Conservation (phyloP, 208 protist species). For the Histomonas meleagridis region DNA sequence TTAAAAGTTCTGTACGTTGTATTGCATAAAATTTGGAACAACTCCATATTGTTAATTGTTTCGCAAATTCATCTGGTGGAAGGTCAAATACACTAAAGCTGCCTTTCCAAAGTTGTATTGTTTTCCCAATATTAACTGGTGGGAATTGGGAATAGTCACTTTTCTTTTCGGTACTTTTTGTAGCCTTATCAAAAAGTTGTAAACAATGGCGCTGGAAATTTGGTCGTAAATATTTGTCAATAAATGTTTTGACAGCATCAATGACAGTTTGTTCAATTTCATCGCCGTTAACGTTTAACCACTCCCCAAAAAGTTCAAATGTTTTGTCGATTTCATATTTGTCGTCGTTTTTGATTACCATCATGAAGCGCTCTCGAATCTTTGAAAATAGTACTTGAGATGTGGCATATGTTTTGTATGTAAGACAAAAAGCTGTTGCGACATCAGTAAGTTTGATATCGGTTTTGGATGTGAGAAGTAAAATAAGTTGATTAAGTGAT, state of each 20-base stretch:
- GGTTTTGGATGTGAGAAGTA: not conserved
- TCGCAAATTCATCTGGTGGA: not conserved
- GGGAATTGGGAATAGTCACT: not conserved
- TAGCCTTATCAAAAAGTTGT: not conserved
- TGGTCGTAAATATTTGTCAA: not conserved
- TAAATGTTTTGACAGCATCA: not conserved
- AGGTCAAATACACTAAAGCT: not conserved
- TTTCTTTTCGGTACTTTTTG: not conserved
- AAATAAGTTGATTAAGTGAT: not conserved
- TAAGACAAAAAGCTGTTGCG: not conserved
- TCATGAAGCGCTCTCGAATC: not conserved
- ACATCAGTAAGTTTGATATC: not conserved
- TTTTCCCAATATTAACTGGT: not conserved
- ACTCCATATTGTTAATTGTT: slow-evolving; percentile 11
- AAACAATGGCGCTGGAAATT: not conserved
- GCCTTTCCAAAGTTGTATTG: not conserved
- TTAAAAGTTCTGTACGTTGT: not conserved
- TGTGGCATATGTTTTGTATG: not conserved
- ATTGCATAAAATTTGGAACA: not conserved
- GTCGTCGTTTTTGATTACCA: not conserved
- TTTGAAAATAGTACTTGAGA: not conserved
- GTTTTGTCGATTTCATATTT: not conserved
- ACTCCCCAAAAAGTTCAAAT: not conserved
- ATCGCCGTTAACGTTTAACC: not conserved
- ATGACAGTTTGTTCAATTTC: slow-evolving; percentile 14